phyloP scores from a whole-genome alignment of 73 alveolate genomes.

The Effrenium voratum region DNA sequence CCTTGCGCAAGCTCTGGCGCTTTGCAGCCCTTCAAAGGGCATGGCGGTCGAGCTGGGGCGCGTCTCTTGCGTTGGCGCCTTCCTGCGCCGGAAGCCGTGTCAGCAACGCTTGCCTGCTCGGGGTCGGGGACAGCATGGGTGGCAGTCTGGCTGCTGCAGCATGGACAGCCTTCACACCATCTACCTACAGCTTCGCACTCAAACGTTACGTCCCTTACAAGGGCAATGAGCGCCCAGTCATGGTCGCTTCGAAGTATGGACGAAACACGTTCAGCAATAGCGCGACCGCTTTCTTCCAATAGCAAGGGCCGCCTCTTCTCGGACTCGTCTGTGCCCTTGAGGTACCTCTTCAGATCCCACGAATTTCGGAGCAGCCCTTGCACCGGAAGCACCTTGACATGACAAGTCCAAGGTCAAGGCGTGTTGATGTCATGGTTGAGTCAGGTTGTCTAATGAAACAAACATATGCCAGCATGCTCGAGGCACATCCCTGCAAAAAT shows the following conservation, averaged over 20 bases:
- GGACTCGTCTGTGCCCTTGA: not conserved
- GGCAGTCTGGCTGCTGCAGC: not conserved
- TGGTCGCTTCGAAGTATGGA: not conserved
- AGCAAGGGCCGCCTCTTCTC: not conserved
- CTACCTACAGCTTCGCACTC: not conserved
- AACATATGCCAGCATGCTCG: not conserved
- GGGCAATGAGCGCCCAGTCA: not conserved
- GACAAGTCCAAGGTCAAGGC: not conserved
- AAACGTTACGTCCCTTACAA: not conserved
- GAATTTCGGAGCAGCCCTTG: not conserved
- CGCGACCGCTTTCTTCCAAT: not conserved
- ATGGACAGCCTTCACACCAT: not conserved
- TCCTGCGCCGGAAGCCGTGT: too few relatives aligned
- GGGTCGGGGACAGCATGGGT: not conserved
- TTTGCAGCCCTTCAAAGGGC: not conserved
- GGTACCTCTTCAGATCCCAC: not conserved
- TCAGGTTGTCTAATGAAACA: not conserved
- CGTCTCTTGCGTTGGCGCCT: too few relatives aligned
- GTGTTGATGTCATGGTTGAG: not conserved
- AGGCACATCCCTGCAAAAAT: not conserved
- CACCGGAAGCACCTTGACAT: not conserved
- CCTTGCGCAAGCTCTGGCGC: slow-evolving; percentile 2
- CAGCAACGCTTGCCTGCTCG: not conserved
- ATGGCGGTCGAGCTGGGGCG: not conserved
- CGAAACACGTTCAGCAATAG: not conserved